A percentile compares a stretch with the other conserved stretches of the same genome.
These are phyloP conservation scores for Auricularia sp. DNA, from an alignment of 768 basidiomycete species.

Conservation along the genomic window DNA sequence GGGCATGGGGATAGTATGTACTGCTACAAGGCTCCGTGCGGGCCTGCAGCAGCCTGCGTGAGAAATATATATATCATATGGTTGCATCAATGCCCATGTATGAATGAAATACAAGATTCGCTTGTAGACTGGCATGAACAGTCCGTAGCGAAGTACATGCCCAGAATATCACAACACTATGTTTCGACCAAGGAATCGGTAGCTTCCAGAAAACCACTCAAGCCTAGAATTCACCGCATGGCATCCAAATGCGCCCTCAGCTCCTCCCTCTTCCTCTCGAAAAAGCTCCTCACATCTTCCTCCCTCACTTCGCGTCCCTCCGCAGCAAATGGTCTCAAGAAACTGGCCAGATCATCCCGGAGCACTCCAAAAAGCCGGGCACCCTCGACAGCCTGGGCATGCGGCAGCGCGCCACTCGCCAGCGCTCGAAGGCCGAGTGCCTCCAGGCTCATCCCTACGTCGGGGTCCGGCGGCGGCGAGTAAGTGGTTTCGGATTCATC, in stretches of 20 bases:
- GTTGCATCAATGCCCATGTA: too few relatives aligned
- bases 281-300: slow-evolving; percentile 59
- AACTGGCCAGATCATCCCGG: slow-evolving; percentile 63
- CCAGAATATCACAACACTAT: too few relatives aligned
- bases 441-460: slow-evolving; percentile 70
- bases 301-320: slow-evolving; percentile 67
- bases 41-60: too few relatives aligned
- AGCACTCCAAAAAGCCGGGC: slow-evolving; percentile 77
- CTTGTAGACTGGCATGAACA: too few relatives aligned
- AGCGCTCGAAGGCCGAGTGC: slow-evolving; percentile 77
- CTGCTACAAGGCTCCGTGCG: too few relatives aligned
- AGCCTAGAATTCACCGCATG: too few relatives aligned
- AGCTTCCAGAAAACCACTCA: too few relatives aligned
- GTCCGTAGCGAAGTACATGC: too few relatives aligned
- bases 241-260: background rate
- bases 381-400: slow-evolving; percentile 74
- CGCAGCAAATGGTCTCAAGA: slow-evolving; percentile 70
- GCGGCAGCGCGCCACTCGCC: slow-evolving; percentile 44
- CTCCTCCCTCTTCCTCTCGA: slow-evolving; percentile 28
- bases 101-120: too few relatives aligned
- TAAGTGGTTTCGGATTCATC: slow-evolving; percentile 83
- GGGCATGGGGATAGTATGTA: too few relatives aligned
- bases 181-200: too few relatives aligned
- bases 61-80: too few relatives aligned
- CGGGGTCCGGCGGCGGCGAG: slow-evolving; percentile 79